Base-by-base conservation (phyloP, 2,329 filamentous ascomycete species). In the Hymenoscyphus occultus region DNA sequence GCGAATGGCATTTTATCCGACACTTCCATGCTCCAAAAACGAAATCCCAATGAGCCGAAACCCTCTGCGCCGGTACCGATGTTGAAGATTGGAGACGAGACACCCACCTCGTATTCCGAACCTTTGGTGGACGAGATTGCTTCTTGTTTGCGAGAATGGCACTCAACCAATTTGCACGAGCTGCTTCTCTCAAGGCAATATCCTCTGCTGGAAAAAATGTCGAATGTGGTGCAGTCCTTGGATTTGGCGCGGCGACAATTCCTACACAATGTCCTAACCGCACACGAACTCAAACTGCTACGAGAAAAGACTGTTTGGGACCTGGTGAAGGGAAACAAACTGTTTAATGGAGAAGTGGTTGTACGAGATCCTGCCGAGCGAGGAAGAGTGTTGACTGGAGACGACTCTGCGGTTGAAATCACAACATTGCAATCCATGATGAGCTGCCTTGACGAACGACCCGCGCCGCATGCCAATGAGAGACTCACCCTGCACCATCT, bases 41-140 rank as follows among this genome's bases (percentile, higher is more conserved):
- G 89, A 68, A 86, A 93, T 71, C 87, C 88, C 1, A 82, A 86
- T 74, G 85, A 82, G 31, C 87, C 88, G 12, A 92, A 92, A 72
- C 95, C 94, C 39, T 86, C 92, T 12, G 96, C 96, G 12, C 95
- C 95, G 0, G 93, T 99, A 9, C 95, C 95, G 4, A 95, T 98
- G 90, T 84, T 99, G 62, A 97, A 97, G 77, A 94, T 99, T 76
- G 95, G 95, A 65, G 95, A 99, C 74, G 95, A 99, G 80, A 97
- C 93, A 1, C 92, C 93, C 1, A 96, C 92, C 0, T 97, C 93
- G 5, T 83, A 86, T 16, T 88, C 91, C 9, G 96, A 99, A 76
- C 95, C 95, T 2, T 79, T 99, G 67, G 93, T 99, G 31, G 95
- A 99, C 78, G 95, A 99, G 77, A 98, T 99, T 72, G 93, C 95